These are phyloP conservation scores for Ophiocordyceps camponoti-rufipedis DNA, from an alignment of 2,329 filamentous ascomycete genomes.

Conservation along the genomic window DNA sequence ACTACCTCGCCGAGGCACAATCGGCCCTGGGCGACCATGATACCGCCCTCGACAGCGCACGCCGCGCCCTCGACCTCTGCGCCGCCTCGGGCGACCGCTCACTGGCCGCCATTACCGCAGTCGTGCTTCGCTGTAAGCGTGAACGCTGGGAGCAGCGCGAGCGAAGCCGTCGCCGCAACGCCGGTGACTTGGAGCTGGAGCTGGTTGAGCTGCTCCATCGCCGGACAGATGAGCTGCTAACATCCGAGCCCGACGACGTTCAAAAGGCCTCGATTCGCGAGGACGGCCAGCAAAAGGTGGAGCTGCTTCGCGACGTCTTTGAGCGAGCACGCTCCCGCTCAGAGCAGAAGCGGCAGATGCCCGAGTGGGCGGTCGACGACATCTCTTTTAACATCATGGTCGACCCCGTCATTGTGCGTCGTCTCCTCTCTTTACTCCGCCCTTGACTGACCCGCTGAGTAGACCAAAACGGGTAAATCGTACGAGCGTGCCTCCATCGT, in stretches of 20 bases:
- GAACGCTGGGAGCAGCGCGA: constrained; percentile 69
- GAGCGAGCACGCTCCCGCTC: constrained; percentile 26
- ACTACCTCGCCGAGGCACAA: constrained; percentile 69
- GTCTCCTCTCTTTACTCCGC: background rate
- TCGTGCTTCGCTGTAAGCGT: constrained; percentile 69
- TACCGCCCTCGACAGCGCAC: constrained; percentile 52
- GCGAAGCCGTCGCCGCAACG: constrained; percentile 34
- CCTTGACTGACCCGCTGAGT: constrained; percentile 4
- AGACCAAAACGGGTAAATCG: constrained; percentile 72
- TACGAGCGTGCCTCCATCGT: constrained; percentile 78
- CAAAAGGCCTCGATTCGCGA: constrained; percentile 27
- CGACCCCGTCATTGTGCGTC: constrained; percentile 42
- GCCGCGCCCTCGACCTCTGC: constrained; percentile 56
- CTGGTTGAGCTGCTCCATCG: constrained; percentile 31
- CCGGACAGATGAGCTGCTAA: constrained; percentile 24
- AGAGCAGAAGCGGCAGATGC: constrained; percentile 39
- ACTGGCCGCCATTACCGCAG: constrained; percentile 49
- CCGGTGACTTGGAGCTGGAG: constrained; percentile 39
- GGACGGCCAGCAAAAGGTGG: constrained; percentile 29
- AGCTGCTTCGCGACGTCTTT: constrained; percentile 27
- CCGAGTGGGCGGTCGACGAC: constrained; percentile 61
- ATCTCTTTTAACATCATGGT: constrained; percentile 60
- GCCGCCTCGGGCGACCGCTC: constrained; percentile 44
- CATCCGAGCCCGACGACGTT: constrained; percentile 21
- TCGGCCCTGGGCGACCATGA: constrained; percentile 46